Conservation (phyloP, 2,329 filamentous ascomycete genomes). For the Aspergillus sergii region DNA sequence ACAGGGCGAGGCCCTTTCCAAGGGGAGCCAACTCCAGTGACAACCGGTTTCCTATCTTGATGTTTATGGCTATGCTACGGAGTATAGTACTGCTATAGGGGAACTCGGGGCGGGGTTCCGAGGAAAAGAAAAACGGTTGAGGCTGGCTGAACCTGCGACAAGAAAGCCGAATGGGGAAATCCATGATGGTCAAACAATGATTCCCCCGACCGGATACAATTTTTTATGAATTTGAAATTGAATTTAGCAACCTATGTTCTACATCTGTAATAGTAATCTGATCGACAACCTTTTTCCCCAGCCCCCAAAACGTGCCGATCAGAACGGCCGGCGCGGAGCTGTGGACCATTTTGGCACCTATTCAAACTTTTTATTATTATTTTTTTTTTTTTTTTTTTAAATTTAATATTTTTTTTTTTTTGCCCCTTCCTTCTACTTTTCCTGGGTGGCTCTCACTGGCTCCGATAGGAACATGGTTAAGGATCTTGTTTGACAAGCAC, state of each 20-base stretch:
- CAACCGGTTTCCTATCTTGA: not conserved
- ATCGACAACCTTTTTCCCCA: constrained; percentile 13
- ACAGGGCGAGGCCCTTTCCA: not conserved
- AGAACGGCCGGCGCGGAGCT: constrained; percentile 14
- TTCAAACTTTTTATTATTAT: not conserved
- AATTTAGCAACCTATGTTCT: not conserved
- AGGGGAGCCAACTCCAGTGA: not conserved
- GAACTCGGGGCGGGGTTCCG: not conserved
- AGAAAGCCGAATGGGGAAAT: not conserved
- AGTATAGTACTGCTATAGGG: not conserved
- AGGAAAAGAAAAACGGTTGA: not conserved
- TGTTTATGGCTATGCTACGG: not conserved
- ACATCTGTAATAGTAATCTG: constrained; percentile 1
- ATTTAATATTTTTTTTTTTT: no score
- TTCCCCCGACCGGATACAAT: not conserved
- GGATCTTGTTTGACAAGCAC: constrained; percentile 1
- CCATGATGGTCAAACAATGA: not conserved
- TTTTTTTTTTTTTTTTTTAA: not conserved
- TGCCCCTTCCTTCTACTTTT: not conserved
- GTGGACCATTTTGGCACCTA: not conserved
- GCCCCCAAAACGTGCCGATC: constrained; percentile 19
- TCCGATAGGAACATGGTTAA: no score
- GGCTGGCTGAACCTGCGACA: constrained; percentile 4
- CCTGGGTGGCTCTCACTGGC: not conserved
- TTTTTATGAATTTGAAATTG: not conserved